Conservation (phyloP, 768 basidiomycete genomes). For the Obba rivulosa region DNA sequence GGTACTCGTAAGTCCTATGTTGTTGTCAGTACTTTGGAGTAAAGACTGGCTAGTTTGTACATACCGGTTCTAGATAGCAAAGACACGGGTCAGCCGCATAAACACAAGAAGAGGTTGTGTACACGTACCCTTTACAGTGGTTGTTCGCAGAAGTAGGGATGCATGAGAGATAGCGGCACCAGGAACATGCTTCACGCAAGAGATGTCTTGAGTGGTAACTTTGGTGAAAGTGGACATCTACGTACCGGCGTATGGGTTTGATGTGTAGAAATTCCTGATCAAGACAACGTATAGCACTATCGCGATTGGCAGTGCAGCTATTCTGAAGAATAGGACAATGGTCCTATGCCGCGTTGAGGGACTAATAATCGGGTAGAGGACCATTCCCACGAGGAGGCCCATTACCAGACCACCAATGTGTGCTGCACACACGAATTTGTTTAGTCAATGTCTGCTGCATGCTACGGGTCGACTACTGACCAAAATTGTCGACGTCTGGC, state of each 20-base stretch:
- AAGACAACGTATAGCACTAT: slow-evolving; percentile 80
- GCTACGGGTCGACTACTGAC: slow-evolving; percentile 24
- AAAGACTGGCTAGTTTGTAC: background rate
- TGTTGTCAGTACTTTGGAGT: background rate
- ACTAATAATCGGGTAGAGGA: slow-evolving; percentile 88
- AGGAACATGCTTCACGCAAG: slow-evolving; percentile 59
- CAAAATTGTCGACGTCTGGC: slow-evolving; percentile 86
- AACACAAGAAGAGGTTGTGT: background rate
- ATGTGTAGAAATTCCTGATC: slow-evolving; percentile 84
- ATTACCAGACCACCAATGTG: slow-evolving; percentile 87
- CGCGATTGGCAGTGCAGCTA: slow-evolving; percentile 69
- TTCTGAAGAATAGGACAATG: slow-evolving; percentile 68
- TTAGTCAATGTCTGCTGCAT: slow-evolving; percentile 2
- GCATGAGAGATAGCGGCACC: slow-evolving; percentile 88
- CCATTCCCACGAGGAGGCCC: slow-evolving; percentile 76
- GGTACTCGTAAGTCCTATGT: too few relatives aligned
- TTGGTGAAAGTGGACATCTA: slow-evolving; percentile 8
- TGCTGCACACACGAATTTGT: slow-evolving; percentile 35
- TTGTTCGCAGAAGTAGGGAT: slow-evolving; percentile 73
- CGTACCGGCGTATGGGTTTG: slow-evolving; percentile 78
- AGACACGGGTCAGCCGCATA: background rate
- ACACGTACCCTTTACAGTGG: slow-evolving; percentile 49
- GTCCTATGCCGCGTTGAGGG: slow-evolving; percentile 65
- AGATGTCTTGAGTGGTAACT: background rate
- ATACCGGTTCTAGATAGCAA: slow-evolving; percentile 10